These are phyloP conservation scores for Fusarium redolens DNA, from an alignment of 2,329 filamentous ascomycete genomes.

Conservation along the genomic window DNA sequence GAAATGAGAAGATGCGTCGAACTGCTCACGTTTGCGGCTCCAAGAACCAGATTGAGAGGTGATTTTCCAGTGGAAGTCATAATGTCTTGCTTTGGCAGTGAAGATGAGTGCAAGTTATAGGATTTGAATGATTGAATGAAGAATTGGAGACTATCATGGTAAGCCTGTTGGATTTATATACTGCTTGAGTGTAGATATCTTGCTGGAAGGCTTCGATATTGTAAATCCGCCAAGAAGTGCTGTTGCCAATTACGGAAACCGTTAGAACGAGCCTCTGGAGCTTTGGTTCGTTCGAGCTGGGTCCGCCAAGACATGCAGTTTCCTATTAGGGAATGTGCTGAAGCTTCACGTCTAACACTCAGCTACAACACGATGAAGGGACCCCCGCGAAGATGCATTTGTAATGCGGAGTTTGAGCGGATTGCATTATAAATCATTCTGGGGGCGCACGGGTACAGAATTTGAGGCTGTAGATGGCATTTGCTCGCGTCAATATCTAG, in stretches of 20 bases:
- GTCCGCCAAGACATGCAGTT: constrained; percentile 7
- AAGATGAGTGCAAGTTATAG: neutral
- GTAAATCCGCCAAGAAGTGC: constrained; percentile 7
- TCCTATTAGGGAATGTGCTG: neutral
- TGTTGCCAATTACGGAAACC: neutral
- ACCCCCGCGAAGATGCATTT: neutral
- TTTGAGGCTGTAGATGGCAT: rapidly evolving
- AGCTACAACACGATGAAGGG: too few species aligned
- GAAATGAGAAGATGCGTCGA: rapidly evolving
- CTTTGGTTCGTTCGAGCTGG: neutral
- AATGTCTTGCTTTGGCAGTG: neutral
- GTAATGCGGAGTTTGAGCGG: neutral
- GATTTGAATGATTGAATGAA: too few species aligned
- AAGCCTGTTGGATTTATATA: neutral
- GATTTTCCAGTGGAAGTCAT: constrained; percentile 13
- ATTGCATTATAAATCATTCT: neutral
- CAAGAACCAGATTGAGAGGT: constrained; percentile 32
- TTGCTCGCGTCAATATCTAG: neutral
- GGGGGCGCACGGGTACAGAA: rapidly evolving
- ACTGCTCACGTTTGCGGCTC: constrained; percentile 22
- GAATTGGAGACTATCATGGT: rapidly evolving
- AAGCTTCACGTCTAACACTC: rapidly evolving
- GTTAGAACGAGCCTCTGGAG: too few species aligned
- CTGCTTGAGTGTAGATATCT: neutral
- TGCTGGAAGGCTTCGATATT: too few species aligned